Percentiles rank a stretch among this genome's conserved stretches.
Conservation (phyloP, 2,329 filamentous ascomycete species). For the Stemphylium beticola region DNA sequence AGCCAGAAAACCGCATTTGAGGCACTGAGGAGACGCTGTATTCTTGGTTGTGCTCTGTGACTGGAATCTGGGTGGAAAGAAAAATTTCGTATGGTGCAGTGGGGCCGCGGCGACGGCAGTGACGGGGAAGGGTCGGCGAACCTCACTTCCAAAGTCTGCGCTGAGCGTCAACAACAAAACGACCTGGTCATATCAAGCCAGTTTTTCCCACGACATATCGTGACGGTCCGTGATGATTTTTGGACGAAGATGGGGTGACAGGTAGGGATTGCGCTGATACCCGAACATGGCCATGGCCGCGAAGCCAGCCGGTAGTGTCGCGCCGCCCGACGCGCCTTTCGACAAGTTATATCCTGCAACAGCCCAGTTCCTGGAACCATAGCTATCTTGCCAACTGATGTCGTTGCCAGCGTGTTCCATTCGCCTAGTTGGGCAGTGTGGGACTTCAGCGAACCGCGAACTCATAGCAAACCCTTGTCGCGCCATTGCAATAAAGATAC, state of each 20-base stretch:
- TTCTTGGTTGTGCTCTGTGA: neutral
- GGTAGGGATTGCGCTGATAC: neutral
- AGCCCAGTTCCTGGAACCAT: too few species aligned
- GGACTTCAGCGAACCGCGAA: too few species aligned
- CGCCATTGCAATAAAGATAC: too few species aligned
- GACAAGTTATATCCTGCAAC: too few species aligned
- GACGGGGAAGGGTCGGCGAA: slow-evolving; percentile 10
- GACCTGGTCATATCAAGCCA: neutral
- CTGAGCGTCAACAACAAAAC: neutral
- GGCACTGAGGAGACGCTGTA: neutral
- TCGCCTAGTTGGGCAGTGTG: too few species aligned
- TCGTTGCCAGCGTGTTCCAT: too few species aligned
- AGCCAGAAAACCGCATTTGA: accelerated
- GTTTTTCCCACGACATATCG: neutral
- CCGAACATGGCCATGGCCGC: neutral
- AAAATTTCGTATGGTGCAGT: slow-evolving; percentile 9
- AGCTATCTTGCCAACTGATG: too few species aligned
- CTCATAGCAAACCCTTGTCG: too few species aligned
- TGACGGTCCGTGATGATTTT: neutral
- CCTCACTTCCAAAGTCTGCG: neutral
- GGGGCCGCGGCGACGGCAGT: slow-evolving; percentile 7
- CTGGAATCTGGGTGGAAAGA: neutral
- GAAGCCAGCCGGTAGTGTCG: too few species aligned
- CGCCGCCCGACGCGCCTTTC: too few species aligned
- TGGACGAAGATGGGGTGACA: neutral